Percentiles rank a stretch among this genome's conserved stretches.
phyloP scores from a whole-genome alignment of 331 rosid species.

The Acacia pycnantha region DNA sequence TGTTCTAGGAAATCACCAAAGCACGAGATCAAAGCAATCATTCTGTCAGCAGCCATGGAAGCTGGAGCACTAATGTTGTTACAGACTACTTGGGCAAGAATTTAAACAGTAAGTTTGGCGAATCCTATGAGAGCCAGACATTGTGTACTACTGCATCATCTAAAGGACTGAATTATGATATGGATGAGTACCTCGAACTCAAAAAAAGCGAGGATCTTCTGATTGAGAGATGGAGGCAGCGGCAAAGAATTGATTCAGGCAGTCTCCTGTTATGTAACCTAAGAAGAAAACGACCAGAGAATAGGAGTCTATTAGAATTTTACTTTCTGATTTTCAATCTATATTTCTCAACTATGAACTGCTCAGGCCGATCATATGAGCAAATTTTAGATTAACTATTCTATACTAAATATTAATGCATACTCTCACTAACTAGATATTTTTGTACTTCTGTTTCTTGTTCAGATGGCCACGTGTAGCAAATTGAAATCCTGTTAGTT shows the following conservation, averaged over 20 bases:
- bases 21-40: conserved; percentile 42
- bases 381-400: background rate
- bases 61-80: conserved; percentile 76
- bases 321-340: background rate
- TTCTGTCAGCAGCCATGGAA: conserved; percentile 80
- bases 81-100: conserved; percentile 51
- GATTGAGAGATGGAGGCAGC: conserved; percentile 69
- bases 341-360: background rate
- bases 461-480: conserved; percentile 9
- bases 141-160: conserved; percentile 35
- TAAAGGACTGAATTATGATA: conserved; percentile 48
- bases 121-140: conserved; percentile 36
- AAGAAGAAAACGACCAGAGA: conserved; percentile 7
- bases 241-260: conserved; percentile 61
- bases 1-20: conserved; percentile 43
- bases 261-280: conserved; percentile 60
- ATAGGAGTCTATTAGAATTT: no score
- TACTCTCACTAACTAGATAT: background rate
- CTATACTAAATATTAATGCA: background rate
- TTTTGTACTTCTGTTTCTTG: background rate
- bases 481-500: background rate
- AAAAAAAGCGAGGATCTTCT: conserved; percentile 64
- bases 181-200: conserved; percentile 68
- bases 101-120: conserved; percentile 37
- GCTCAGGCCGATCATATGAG: background rate